Percentiles rank a stretch among this genome's conserved stretches.
phyloP scores from a whole-genome alignment of 345 rosid genomes.

The Camelina laxa region DNA sequence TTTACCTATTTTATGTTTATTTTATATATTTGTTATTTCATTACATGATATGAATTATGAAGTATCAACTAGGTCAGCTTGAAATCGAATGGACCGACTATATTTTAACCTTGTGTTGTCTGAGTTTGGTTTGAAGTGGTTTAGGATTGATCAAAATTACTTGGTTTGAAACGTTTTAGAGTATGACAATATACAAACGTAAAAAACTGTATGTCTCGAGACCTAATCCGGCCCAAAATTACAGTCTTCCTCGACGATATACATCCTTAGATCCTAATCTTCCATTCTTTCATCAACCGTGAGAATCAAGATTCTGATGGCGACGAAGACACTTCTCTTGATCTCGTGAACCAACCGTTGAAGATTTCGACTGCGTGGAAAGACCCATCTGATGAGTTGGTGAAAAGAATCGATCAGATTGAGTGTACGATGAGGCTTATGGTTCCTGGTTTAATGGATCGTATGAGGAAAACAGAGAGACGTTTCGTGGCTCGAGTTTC shows the following conservation, averaged over 20 bases:
- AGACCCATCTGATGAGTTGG: constrained; percentile 53
- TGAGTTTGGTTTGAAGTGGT: too few species aligned
- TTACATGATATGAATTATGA: too few species aligned
- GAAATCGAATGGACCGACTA: too few species aligned
- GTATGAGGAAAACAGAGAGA: constrained; percentile 57
- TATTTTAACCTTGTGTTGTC: too few species aligned
- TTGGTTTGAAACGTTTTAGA: too few species aligned
- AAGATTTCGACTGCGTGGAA: constrained; percentile 65
- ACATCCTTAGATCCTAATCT: constrained; percentile 84
- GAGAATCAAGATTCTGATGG: constrained; percentile 45
- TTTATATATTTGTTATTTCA: too few species aligned
- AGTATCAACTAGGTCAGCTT: too few species aligned
- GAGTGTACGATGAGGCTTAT: constrained; percentile 79
- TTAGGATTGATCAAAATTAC: too few species aligned
- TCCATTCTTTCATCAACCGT: constrained; percentile 62
- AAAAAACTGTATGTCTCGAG: too few species aligned
- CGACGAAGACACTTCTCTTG: constrained; percentile 19
- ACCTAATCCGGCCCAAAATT: too few species aligned
- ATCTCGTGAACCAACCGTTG: constrained; percentile 23
- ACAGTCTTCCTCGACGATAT: constrained; percentile 63
- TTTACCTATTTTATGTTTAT: too few species aligned
- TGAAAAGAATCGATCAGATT: constrained; percentile 62
- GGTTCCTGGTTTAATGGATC: constrained; percentile 63
- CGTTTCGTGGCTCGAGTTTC: constrained; percentile 55
- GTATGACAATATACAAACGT: too few species aligned